Evolutionary conservation across 176 grass and related monocot genomes (phyloP).

Genomic region (Eragrostis nindensis): DNA sequence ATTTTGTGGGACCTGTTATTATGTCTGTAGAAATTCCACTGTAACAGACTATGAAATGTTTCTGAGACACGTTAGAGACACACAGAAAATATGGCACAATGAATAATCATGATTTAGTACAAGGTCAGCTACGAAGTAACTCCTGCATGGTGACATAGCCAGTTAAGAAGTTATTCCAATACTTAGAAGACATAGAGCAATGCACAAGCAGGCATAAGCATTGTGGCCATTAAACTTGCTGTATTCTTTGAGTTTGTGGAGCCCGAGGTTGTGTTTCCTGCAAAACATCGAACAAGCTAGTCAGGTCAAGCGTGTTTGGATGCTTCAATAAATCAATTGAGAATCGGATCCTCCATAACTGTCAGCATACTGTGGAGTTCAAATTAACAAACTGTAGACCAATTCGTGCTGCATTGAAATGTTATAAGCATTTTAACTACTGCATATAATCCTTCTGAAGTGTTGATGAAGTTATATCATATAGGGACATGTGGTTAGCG

Average conservation of each 20-base stretch:
- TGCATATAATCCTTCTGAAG: not conserved
- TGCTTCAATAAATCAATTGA: not conserved
- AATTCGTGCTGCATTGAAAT: not conserved
- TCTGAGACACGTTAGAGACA: conserved; percentile 1
- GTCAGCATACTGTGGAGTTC: not conserved
- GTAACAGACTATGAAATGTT: not conserved
- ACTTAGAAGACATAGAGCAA: conserved; percentile 48
- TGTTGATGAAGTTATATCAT: conserved; percentile 22
- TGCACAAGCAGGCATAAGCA: conserved; percentile 33
- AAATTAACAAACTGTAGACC: conserved; percentile 5
- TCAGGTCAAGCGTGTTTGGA: conserved; percentile 10
- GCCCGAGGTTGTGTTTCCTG: conserved; percentile 48
- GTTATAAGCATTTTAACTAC: not conserved
- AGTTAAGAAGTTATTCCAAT: conserved; percentile 14
- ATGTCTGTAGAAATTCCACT: not conserved
- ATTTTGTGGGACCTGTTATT: not conserved
- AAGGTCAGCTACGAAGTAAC: conserved; percentile 23
- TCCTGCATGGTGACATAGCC: conserved; percentile 21
- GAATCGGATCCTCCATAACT: not conserved
- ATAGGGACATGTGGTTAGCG: not conserved
- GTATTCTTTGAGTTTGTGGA: conserved; percentile 42
- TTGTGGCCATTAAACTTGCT: conserved; percentile 35
- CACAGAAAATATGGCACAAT: conserved; percentile 15
- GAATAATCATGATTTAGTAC: conserved; percentile 25
- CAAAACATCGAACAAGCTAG: conserved; percentile 28